Conservation (phyloP, 2,329 filamentous ascomycete genomes). For the Gyromitra esculenta region DNA sequence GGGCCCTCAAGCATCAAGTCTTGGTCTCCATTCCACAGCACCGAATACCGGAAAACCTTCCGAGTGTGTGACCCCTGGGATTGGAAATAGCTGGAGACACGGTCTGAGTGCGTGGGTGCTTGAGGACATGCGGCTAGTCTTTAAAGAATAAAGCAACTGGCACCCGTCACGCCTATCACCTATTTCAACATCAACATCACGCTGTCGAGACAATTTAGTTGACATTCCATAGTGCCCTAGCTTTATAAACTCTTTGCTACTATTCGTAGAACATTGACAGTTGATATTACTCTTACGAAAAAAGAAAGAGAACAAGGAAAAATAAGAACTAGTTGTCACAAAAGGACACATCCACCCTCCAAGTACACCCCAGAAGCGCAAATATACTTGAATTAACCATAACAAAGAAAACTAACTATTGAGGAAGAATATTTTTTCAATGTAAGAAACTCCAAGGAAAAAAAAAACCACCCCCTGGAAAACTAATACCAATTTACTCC, state of each 20-base stretch:
- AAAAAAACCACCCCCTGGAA: background rate
- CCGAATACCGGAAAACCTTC: too few relatives aligned
- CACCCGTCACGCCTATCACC: background rate
- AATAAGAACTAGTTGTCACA: background rate
- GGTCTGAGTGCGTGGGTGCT: too few relatives aligned
- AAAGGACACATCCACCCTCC: background rate
- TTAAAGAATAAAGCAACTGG: too few relatives aligned
- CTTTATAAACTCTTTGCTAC: background rate
- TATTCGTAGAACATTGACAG: background rate
- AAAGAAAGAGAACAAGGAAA: background rate
- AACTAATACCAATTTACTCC: slow-evolving; percentile 17
- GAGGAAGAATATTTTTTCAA: background rate
- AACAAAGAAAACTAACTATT: slow-evolving; percentile 9
- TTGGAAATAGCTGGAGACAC: too few relatives aligned
- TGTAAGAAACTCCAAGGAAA: background rate
- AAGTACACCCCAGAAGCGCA: background rate
- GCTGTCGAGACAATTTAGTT: background rate
- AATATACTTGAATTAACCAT: slow-evolving; percentile 13
- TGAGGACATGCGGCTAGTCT: too few relatives aligned
- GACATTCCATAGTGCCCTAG: background rate
- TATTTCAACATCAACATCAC: background rate
- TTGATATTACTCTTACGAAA: slow-evolving; percentile 11
- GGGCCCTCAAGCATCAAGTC: too few relatives aligned
- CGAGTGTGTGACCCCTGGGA: too few relatives aligned
- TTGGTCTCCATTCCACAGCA: too few relatives aligned